Base-by-base conservation (phyloP, 495 filamentous ascomycete genomes). In the Amniculicola lignicola region DNA sequence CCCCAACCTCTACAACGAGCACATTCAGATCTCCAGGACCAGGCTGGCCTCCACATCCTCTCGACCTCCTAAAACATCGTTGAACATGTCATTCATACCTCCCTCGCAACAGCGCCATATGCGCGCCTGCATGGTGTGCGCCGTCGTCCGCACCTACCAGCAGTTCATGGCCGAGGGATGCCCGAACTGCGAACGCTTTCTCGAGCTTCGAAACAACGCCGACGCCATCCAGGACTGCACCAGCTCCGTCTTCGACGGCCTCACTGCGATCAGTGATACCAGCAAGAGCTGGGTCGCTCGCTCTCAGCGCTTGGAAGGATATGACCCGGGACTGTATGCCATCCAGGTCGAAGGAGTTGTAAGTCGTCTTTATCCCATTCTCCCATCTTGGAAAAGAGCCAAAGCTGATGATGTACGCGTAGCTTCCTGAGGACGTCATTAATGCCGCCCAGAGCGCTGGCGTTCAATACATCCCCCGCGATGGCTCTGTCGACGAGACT, bases 51-150 rank as follows among this genome's bases (percentile, higher is more conserved):
- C n/a, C n/a, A n/a, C n/a, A n/a, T n/a, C n/a, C n/a, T n/a, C n/a
- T n/a, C n/a, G n/a, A n/a, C n/a, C 29, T 33, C 9, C 7, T 9
- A n/a, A 33, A n/a, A 33, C 29, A n/a, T 9, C 29, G 29, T n/a
- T 33, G n/a, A 27, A 21, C 21, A 51, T 29, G 45, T 46, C 46
- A 38, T 64, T 49, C 54, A 59, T 67, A 40, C 39, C 53, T 3
- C 43, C 51, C 29, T 47, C 33, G 22, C 53, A 60, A 25, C 51
- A 64, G 42, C 88, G 90, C 71, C 82, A 87, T 61, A 80, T 95
- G 38, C 90, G 93, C 64, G 93, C 93, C 53, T 98, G 93, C 77
- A 96, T 98, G 93, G 89, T 96, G 55, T 98, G 93, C 80, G 88
- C 88, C 5, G 85, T 96, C 64, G 87, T 98, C 50, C 89, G 91